A percentile compares a stretch with the other conserved stretches of the same genome.
These are phyloP conservation scores for Usnea hakonensis DNA, from an alignment of 495 filamentous ascomycete species.

Conservation along the genomic window DNA sequence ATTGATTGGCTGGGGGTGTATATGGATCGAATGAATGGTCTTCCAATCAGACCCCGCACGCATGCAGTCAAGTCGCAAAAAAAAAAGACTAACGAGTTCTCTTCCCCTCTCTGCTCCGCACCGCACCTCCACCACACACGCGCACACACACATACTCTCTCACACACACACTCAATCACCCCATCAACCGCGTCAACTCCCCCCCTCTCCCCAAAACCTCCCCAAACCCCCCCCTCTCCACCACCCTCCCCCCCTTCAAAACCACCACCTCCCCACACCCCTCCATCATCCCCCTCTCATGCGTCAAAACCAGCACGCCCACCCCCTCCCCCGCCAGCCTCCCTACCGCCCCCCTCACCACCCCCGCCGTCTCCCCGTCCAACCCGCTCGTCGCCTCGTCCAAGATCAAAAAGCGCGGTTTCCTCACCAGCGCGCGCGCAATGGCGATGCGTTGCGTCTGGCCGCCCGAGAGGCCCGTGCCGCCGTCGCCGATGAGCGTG, in stretches of 20 bases:
- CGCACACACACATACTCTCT: background rate
- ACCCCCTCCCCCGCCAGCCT: conserved; percentile 39
- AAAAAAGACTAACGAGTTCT: too few species aligned
- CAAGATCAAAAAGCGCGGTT: conserved; percentile 64
- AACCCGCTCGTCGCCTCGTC: conserved; percentile 85
- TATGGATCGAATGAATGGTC: too few species aligned
- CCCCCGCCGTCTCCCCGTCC: conserved; percentile 60
- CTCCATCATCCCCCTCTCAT: conserved; percentile 74
- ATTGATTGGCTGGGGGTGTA: too few species aligned
- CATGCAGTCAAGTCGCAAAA: too few species aligned
- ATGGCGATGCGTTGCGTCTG: conserved; percentile 80
- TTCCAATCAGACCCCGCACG: too few species aligned
- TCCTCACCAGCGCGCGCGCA: conserved; percentile 66
- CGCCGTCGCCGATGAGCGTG: conserved; percentile 72
- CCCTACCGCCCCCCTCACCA: conserved; percentile 56
- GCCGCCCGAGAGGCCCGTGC: conserved; percentile 66
- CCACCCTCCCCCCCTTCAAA: conserved; percentile 54
- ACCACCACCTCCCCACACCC: conserved; percentile 64
- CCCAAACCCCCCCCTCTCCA: conserved; percentile 57
- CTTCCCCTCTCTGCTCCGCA: background rate
- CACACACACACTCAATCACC: conserved; percentile 12
- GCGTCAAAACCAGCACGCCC: conserved; percentile 65
- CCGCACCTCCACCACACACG: background rate
- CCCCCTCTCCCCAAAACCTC: conserved; percentile 40
- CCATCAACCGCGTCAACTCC: conserved; percentile 36